Evolutionary conservation across 1,284 basidiomycete species (phyloP), one percentile per base, ranked within the genome.

Genomic region (Marasmius sp.): DNA sequence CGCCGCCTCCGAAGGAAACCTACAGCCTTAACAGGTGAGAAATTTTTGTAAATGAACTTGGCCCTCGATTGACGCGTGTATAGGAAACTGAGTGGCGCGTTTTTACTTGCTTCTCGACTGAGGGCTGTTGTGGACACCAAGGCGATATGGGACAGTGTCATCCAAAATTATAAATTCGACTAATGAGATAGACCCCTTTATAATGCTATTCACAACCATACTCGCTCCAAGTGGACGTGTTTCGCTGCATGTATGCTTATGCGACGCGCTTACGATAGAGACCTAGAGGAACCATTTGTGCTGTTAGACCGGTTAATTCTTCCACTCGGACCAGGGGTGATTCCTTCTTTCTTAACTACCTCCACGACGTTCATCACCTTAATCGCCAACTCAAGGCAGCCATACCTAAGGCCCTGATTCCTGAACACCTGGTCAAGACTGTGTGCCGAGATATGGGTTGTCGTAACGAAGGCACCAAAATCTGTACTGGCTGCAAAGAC

Each of bases 61-160:
- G 37, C 43, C 22, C 27, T 51, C 12, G 41, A 33, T 22, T 48
- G 58, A 57, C 49, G 20, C 56, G 16, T 52, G 34, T 18, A 38
- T 66, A 89, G 96, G 70, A 99, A 98, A 83, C 73, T 98, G 65
- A 95, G 94, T 66, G 96, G 97, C 0, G 91, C 94, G 2, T 98
- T 99, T 77, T 78, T 99, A 65, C 83, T 98, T 14, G 97, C 97
- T 53, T 89, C 94, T 14, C 81, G 93, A 59, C 79, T 98, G 41
- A 84, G 85, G 49, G 93, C 94, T 14, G 81, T 80, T 1, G 87
- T 98, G 18, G 85, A 93, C 70, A 93, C 93, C 65, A 82, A 81
- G 69, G 75, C 72, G 20, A 75, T 98, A 38, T 95, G 94, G 93
- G 85, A 92, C 60, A 80, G 83, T 52, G 83, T 88, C 27, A 77